Evolutionary conservation across 2,329 filamentous ascomycete species (phyloP).

Genomic region (Fusarium incarnatum): DNA sequence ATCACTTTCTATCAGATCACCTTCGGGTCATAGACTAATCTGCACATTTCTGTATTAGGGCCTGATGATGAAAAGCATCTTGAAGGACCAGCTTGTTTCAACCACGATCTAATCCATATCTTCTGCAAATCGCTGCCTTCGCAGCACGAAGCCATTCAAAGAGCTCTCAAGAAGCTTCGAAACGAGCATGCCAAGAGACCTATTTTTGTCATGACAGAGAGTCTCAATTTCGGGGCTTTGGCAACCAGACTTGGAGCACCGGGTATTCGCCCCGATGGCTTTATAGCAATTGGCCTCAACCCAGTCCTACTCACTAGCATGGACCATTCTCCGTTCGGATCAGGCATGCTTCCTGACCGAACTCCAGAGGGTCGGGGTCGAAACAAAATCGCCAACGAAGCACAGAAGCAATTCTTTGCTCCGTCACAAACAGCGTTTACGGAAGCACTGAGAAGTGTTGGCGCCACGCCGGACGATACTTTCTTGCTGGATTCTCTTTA

Average conservation of each 20-base stretch:
- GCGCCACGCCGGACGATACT: neutral
- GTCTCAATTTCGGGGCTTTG: neutral
- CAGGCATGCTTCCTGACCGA: neutral
- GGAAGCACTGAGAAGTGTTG: neutral
- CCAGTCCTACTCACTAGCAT: slow-evolving; percentile 3
- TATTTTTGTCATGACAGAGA: slow-evolving; percentile 3
- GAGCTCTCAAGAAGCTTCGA: neutral
- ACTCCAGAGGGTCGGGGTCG: neutral
- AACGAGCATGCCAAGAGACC: neutral
- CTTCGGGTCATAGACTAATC: too few relatives aligned
- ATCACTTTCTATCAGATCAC: too few relatives aligned
- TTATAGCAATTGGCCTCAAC: slow-evolving; percentile 8
- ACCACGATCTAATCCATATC: slow-evolving; percentile 2
- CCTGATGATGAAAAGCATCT: neutral
- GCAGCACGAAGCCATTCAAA: neutral
- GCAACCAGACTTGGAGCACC: neutral
- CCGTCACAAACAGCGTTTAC: neutral
- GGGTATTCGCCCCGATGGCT: neutral
- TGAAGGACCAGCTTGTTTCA: neutral
- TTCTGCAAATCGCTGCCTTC: neutral
- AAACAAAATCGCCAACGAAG: neutral
- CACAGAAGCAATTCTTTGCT: neutral
- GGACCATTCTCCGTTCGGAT: slow-evolving; percentile 5
- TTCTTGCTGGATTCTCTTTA: slow-evolving; percentile 4
- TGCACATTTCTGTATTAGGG: neutral